Percentiles rank a stretch among this genome's conserved stretches.
Conservation (phyloP, 345 rosid genomes). For the Citrus unshiu region DNA sequence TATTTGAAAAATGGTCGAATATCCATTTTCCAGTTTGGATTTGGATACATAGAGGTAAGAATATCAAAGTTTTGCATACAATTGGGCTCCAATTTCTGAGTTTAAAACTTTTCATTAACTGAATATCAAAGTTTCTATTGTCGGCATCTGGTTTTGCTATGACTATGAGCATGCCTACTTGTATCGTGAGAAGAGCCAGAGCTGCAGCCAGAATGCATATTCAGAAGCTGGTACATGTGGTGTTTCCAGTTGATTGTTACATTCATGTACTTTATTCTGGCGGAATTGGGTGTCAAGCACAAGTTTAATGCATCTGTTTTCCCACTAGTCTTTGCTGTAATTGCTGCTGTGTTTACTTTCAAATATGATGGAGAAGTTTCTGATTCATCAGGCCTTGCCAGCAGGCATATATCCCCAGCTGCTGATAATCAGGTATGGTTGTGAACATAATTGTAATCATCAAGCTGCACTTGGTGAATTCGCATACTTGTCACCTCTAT, state of each 20-base stretch:
- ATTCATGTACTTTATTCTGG: neutral
- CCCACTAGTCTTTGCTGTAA: neutral
- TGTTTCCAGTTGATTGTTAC: neutral
- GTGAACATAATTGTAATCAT: too few species aligned
- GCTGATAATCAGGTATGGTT: too few species aligned
- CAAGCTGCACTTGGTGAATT: too few species aligned
- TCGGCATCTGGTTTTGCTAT: neutral
- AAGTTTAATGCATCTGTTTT: neutral
- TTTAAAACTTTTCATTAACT: neutral
- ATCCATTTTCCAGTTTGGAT: too few species aligned
- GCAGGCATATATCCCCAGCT: too few species aligned
- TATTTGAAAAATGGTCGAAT: too few species aligned
- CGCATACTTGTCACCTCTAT: too few species aligned
- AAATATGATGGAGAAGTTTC: too few species aligned
- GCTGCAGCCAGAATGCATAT: neutral
- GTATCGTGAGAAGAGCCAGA: neutral
- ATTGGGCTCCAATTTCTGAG: neutral
- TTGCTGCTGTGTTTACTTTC: too few species aligned
- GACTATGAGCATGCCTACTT: neutral
- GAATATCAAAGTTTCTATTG: neutral
- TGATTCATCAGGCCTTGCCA: too few species aligned
- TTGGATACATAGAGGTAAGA: too few species aligned
- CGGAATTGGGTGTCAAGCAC: neutral
- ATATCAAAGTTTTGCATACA: neutral
- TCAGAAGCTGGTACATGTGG: neutral